phyloP scores from a whole-genome alignment of 805 yeast species.

The Clavispora phyllophila region DNA sequence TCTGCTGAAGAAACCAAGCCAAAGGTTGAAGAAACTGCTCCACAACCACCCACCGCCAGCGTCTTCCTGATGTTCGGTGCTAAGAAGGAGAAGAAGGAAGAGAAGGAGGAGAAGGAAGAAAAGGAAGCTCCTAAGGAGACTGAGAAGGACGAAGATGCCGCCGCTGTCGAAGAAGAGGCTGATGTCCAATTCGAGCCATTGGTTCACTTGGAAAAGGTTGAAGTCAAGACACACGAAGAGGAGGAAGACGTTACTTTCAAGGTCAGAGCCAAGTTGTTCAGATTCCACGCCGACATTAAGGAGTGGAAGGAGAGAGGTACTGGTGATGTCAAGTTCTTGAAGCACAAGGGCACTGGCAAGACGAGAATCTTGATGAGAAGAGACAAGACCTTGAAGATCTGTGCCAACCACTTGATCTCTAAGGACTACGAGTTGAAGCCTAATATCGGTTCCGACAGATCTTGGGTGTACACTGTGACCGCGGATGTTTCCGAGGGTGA shows the following conservation, averaged over 20 bases:
- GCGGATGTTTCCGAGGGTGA: constrained; percentile 95
- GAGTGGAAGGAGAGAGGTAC: constrained; percentile 99
- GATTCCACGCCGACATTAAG: constrained; percentile 74
- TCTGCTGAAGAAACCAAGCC: constrained; percentile 28
- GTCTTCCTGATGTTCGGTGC: constrained; percentile 97
- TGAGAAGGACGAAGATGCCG: constrained; percentile 31
- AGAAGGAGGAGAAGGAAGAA: constrained; percentile 20
- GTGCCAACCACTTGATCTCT: constrained; percentile 91
- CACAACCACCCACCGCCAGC: constrained; percentile 69
- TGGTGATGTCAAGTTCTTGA: constrained; percentile 93
- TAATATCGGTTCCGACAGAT: constrained; percentile 94
- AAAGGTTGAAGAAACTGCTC: constrained; percentile 28
- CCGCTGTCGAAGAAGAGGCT: constrained; percentile 57
- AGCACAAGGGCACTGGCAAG: constrained; percentile 78
- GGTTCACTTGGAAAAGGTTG: constrained; percentile 92
- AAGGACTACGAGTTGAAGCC: constrained; percentile 82
- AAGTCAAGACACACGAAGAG: constrained; percentile 93
- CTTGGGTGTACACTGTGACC: constrained; percentile 95
- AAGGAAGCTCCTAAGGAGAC: constrained; percentile 28
- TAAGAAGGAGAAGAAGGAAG: constrained; percentile 62
- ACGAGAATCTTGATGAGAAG: constrained; percentile 96
- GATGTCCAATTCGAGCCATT: constrained; percentile 96
- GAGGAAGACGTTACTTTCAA: constrained; percentile 78
- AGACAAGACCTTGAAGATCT: constrained; percentile 95
- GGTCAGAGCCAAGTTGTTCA: constrained; percentile 92